Evolutionary conservation across 2,329 filamentous ascomycete species (phyloP).

Genomic region (Chrysoporthe puriensis): DNA sequence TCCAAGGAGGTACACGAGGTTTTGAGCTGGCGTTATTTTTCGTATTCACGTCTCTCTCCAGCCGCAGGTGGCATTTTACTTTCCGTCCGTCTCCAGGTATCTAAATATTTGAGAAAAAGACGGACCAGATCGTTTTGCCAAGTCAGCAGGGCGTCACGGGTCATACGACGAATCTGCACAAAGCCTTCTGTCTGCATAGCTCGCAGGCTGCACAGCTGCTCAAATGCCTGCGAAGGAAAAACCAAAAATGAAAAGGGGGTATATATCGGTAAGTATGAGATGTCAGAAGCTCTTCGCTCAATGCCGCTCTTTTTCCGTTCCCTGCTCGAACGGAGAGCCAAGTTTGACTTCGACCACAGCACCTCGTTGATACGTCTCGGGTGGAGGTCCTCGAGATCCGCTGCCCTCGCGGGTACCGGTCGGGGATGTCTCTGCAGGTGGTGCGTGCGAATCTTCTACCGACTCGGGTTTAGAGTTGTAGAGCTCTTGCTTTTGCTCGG

Average conservation of each 20-base stretch:
- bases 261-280: neutral
- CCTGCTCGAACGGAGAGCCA: constrained; percentile 25
- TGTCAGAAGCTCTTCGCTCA: neutral
- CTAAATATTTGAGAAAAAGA: neutral
- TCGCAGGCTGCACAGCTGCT: constrained; percentile 1
- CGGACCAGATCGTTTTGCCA: neutral
- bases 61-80: neutral
- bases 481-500: constrained; percentile 2
- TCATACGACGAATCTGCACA: neutral
- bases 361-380: constrained; percentile 6
- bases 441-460: neutral
- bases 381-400: neutral
- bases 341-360: constrained; percentile 25
- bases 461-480: neutral
- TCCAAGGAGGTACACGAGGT: neutral
- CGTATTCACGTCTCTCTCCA: neutral
- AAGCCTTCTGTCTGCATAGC: neutral
- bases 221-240: neutral
- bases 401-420: constrained; percentile 13
- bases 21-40: neutral
- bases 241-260: constrained; percentile 3
- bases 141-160: neutral
- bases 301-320: neutral
- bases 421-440: neutral
- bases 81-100: neutral